phyloP scores from a whole-genome alignment of 1,139 yeast species.

The Taphrina betulina region DNA sequence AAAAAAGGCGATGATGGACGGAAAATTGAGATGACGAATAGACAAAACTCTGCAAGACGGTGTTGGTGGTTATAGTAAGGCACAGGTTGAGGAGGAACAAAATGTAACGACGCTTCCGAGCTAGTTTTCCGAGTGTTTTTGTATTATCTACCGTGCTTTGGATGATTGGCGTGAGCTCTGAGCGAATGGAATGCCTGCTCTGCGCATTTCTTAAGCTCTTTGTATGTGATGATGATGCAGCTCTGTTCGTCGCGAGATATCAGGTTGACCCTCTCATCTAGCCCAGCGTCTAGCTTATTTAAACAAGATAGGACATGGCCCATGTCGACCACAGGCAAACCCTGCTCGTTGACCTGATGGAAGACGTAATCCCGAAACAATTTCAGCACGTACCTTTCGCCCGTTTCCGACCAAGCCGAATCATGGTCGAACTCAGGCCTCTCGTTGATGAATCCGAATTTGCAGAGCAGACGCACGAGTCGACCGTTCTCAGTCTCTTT shows the following conservation, averaged over 20 bases:
- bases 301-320: conserved; percentile 75
- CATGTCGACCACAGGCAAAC: conserved; percentile 75
- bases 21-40: not conserved
- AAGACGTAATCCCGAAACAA: conserved; percentile 82
- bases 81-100: no score
- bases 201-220: conserved; percentile 65
- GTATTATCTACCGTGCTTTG: no score
- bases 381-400: conserved; percentile 70
- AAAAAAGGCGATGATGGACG: not conserved
- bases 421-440: conserved; percentile 65
- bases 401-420: conserved; percentile 69
- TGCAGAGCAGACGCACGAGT: conserved; percentile 74
- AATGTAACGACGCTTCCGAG: no score
- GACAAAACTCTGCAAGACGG: not conserved
- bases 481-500: conserved; percentile 87
- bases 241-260: conserved; percentile 80
- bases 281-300: conserved; percentile 90
- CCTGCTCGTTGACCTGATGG: conserved; percentile 75
- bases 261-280: conserved; percentile 75
- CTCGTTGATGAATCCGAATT: conserved; percentile 74
- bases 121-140: conserved; percentile 13
- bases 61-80: not conserved
- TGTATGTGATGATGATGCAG: conserved; percentile 76
- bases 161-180: no score
- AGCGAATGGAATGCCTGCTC: conserved; percentile 70